Evolutionary conservation across 257 asterid genomes (phyloP).

Genomic region (Solanum ahanhuiri): DNA sequence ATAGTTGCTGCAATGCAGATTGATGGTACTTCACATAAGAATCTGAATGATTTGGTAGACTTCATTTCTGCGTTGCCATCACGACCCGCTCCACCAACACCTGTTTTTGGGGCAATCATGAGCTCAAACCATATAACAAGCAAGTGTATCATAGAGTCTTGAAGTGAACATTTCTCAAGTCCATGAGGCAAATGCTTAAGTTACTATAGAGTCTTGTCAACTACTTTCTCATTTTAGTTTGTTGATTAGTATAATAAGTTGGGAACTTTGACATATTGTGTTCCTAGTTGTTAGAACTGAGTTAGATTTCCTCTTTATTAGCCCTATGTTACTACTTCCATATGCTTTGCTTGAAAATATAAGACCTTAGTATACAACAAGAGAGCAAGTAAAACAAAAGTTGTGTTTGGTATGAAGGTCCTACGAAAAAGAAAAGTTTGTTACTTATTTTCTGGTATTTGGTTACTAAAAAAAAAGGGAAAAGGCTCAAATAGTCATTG

Average conservation of each 20-base stretch:
- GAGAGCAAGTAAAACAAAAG: too few species aligned
- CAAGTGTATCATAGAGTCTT: neutral
- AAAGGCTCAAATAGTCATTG: too few species aligned
- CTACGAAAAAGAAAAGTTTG: too few species aligned
- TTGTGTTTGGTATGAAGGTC: neutral
- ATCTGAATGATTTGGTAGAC: conserved; percentile 21
- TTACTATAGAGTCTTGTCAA: neutral
- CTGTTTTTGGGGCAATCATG: neutral
- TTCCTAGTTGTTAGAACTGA: neutral
- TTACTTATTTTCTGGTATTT: too few species aligned
- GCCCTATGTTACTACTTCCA: neutral
- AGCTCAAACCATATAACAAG: neutral
- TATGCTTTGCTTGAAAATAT: neutral
- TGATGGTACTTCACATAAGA: conserved; percentile 17
- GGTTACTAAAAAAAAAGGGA: too few species aligned
- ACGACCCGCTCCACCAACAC: neutral
- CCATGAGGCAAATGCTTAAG: neutral
- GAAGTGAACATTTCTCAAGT: neutral
- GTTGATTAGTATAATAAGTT: neutral
- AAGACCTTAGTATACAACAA: neutral
- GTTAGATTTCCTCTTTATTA: neutral
- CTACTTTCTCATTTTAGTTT: neutral
- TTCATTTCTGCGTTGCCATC: conserved; percentile 8
- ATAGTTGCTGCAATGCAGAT: too few species aligned
- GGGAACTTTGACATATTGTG: neutral